Base-by-base conservation (phyloP, 371 early-diverging fungal genomes). In the Rhizopus stolonifer region DNA sequence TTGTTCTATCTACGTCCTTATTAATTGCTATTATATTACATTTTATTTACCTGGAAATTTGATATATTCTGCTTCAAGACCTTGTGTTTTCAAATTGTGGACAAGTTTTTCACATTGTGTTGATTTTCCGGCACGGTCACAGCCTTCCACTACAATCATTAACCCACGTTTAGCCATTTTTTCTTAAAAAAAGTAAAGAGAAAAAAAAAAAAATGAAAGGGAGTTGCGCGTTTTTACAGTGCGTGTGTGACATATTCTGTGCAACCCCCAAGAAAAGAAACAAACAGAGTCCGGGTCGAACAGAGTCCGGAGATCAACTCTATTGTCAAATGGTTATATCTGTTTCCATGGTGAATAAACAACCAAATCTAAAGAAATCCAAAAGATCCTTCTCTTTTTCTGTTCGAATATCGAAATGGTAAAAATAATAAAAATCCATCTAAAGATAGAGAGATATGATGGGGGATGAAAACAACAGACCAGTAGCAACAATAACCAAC, bases 121-220 rank as follows among this genome's bases (percentile, higher is more conserved):
- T 22, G 94, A 87, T 72, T 99, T 99, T 38, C 99, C 99, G 40
- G 90, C 83, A 42, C 96, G 83, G 79, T 99, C 99, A 51, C 94
- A 86, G 38, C 99, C 99, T 75, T 99, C 99, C 26, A 98, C 66
- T n/a, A 93, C 92, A 53, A 99, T 91, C 54, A 99, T 88, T 17
- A 90, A 83, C 31, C 99, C 99, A 25, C 99, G 80, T 31, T 50
- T 39, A 14, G 31, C 23, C 59, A 54, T 59, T 44, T 39, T 21
- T 14, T 26, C n/a, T 21, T 32, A 24, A 36, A 32, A 31, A 46
- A 44, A 25, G 18, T 26, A 52, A 32, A 42, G 11, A 19, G 33
- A 18, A 31, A 26, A 34, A 40, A 10, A 21, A 39, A 49, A 14
- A 15, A 14, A 14, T 36, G 5, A 47, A 42, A 19, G 17, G 21